Evolutionary conservation across 164 flowering plant genomes (phyloP).

Genomic region (Piper betle): DNA sequence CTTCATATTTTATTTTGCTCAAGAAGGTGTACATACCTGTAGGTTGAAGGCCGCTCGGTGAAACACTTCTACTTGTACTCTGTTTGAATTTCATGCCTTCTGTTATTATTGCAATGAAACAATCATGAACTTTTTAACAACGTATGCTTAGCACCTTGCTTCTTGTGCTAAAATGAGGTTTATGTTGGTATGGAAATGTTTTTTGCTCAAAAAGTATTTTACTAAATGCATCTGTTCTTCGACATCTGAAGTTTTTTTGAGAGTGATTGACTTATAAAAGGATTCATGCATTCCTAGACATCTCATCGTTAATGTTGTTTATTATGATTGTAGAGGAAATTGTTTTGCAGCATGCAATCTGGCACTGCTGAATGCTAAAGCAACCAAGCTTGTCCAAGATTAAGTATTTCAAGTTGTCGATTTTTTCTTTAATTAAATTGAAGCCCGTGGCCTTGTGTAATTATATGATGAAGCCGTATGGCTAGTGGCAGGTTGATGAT

Average conservation of each 20-base stretch:
- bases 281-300: neutral
- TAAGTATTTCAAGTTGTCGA: neutral
- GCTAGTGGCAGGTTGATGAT: neutral
- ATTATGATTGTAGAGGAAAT: constrained; percentile 51
- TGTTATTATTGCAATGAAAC: neutral
- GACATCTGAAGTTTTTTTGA: neutral
- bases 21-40: neutral
- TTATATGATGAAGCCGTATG: neutral
- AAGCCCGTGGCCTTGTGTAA: constrained; percentile 2
- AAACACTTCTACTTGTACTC: neutral
- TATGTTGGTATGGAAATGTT: neutral
- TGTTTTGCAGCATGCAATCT: constrained; percentile 70
- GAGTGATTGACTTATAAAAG: neutral
- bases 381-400: neutral
- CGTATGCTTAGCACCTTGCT: too few relatives aligned
- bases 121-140: too few relatives aligned
- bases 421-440: neutral
- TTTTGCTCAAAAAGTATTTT: neutral
- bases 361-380: constrained; percentile 46
- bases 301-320: neutral
- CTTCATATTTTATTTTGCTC: neutral
- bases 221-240: too few relatives aligned
- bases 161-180: neutral
- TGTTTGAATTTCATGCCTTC: neutral
- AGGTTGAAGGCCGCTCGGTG: neutral